Conservation (phyloP, 1,284 basidiomycete species). For the Mycosarcoma maydis region DNA sequence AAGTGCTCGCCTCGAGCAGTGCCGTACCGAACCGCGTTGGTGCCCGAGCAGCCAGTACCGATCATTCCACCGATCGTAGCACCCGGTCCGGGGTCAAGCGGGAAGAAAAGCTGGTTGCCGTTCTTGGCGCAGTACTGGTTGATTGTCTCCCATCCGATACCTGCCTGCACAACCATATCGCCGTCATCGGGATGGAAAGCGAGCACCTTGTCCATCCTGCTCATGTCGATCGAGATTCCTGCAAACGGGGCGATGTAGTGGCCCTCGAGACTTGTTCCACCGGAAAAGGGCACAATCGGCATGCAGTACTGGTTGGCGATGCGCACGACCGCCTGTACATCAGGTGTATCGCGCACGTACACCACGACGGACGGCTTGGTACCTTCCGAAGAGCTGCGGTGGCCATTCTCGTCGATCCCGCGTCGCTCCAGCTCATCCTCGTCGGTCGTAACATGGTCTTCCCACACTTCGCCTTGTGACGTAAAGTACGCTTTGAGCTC, state of each 20-base stretch:
- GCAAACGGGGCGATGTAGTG: slow-evolving; percentile 53
- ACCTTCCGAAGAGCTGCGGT: slow-evolving; percentile 32
- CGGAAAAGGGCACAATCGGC: slow-evolving; percentile 77
- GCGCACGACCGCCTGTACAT: slow-evolving; percentile 52
- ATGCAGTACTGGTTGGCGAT: slow-evolving; percentile 76
- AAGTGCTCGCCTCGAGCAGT: slow-evolving; percentile 75
- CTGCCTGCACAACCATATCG: slow-evolving; percentile 71
- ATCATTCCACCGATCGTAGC: slow-evolving; percentile 94
- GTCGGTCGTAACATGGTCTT: slow-evolving; percentile 39
- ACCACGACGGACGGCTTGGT: slow-evolving; percentile 50
- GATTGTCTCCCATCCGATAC: slow-evolving; percentile 84
- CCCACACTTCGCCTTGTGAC: slow-evolving; percentile 32
- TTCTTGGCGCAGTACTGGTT: slow-evolving; percentile 78
- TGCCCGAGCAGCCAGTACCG: slow-evolving; percentile 72
- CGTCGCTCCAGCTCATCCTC: slow-evolving; percentile 47
- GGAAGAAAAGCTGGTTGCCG: slow-evolving; percentile 86
- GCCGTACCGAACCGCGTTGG: slow-evolving; percentile 88
- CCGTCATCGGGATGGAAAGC: slow-evolving; percentile 52
- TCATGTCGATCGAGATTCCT: slow-evolving; percentile 80
- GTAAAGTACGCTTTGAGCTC: slow-evolving; percentile 52
- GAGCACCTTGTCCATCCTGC: slow-evolving; percentile 80
- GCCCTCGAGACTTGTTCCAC: slow-evolving; percentile 72
- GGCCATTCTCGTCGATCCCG: slow-evolving; percentile 45
- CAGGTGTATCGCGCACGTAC: slow-evolving; percentile 45
- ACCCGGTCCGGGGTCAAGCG: slow-evolving; percentile 72